Conservation (phyloP, 495 filamentous ascomycete species). For the Bathelium albidoporum region DNA sequence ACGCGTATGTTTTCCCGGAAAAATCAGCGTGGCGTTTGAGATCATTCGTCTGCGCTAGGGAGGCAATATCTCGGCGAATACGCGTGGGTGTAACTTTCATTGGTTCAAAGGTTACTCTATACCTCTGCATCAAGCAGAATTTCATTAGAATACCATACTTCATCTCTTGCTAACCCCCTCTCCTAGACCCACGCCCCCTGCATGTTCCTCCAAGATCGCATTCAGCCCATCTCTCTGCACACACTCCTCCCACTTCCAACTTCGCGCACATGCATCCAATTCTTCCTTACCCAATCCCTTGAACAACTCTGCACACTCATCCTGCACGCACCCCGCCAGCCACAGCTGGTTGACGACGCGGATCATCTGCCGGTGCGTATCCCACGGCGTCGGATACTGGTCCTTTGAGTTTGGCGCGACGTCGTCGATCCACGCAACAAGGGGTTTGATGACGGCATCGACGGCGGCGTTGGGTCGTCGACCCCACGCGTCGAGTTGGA, state of each 20-base stretch:
- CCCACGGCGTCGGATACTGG: conserved; percentile 48
- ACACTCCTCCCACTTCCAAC: conserved; percentile 50
- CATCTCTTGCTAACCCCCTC: not conserved
- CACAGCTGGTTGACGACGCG: conserved; percentile 45
- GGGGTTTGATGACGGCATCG: conserved; percentile 32
- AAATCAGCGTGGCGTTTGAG: not conserved
- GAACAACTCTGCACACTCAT: conserved; percentile 51
- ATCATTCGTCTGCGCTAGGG: too few relatives aligned
- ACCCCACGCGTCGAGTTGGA: conserved; percentile 49
- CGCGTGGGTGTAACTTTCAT: too few relatives aligned
- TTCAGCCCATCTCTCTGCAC: conserved; percentile 47
- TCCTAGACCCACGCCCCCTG: conserved; percentile 8
- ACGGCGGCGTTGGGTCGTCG: conserved; percentile 31
- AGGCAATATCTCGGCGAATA: too few relatives aligned
- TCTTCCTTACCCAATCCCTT: conserved; percentile 42
- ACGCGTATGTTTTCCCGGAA: not conserved
- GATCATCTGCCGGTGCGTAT: conserved; percentile 44
- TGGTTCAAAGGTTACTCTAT: not conserved
- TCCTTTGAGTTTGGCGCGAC: conserved; percentile 32
- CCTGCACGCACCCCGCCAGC: conserved; percentile 40
- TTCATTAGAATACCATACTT: too few relatives aligned
- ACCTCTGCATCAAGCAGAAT: too few relatives aligned
- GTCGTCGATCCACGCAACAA: conserved; percentile 36
- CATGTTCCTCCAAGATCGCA: conserved; percentile 39
- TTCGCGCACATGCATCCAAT: conserved; percentile 45